Percentiles rank a stretch among this genome's conserved stretches.
Conservation (phyloP, 2,329 filamentous ascomycete species). For the Fusarium haematococcum region DNA sequence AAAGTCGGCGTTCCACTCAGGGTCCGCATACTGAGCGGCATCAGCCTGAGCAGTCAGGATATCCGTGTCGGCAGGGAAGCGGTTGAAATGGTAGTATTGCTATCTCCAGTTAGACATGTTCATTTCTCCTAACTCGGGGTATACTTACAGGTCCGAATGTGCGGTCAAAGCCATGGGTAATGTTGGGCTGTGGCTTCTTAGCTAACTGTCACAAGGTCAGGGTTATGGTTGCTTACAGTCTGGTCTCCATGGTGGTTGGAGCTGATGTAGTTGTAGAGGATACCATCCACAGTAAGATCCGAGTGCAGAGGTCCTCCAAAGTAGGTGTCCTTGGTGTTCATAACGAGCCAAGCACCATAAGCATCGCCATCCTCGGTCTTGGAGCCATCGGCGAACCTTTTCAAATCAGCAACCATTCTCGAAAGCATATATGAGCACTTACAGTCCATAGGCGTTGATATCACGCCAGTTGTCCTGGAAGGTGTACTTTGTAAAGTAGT, state of each 20-base stretch:
- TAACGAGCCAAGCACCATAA: slow-evolving; percentile 72
- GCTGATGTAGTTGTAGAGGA: slow-evolving; percentile 73
- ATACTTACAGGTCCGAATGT: slow-evolving; percentile 67
- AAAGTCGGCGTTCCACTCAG: slow-evolving; percentile 68
- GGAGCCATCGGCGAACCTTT: slow-evolving; percentile 51
- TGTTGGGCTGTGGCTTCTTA: slow-evolving; percentile 60
- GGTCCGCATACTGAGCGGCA: slow-evolving; percentile 62
- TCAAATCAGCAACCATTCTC: slow-evolving; percentile 3
- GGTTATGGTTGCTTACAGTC: slow-evolving; percentile 46
- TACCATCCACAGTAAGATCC: slow-evolving; percentile 72
- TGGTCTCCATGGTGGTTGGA: slow-evolving; percentile 73
- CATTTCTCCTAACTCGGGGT: background rate
- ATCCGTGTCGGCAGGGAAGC: slow-evolving; percentile 58
- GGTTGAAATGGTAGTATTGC: slow-evolving; percentile 73
- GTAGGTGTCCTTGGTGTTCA: slow-evolving; percentile 73
- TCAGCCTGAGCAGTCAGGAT: slow-evolving; percentile 64
- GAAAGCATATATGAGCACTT: background rate
- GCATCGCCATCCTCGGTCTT: slow-evolving; percentile 61
- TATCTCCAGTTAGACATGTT: slow-evolving; percentile 12
- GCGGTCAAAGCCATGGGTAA: slow-evolving; percentile 72
- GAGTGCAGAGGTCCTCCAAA: slow-evolving; percentile 72
- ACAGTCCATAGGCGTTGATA: slow-evolving; percentile 67
- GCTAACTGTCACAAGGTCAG: background rate
- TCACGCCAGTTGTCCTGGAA: slow-evolving; percentile 70
- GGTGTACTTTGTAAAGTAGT: slow-evolving; percentile 76